These are phyloP conservation scores for Hymenoscyphus linearis DNA, from an alignment of 2,329 filamentous ascomycete genomes.

Conservation along the genomic window DNA sequence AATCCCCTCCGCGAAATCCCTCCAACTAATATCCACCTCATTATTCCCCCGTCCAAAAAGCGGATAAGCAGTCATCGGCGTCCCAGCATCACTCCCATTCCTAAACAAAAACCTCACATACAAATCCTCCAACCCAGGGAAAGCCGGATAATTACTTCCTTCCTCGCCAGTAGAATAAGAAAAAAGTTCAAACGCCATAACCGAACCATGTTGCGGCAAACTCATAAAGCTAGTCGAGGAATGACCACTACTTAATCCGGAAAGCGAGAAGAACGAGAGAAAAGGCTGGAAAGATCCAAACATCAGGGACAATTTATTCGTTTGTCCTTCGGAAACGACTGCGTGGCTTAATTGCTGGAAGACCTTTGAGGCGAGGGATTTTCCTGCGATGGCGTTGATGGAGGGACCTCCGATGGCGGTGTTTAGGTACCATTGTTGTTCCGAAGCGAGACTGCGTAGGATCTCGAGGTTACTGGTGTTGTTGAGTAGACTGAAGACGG, in stretches of 20 bases:
- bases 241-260: slow-evolving; percentile 37
- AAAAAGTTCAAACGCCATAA: slow-evolving; percentile 65
- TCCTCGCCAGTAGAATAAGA: slow-evolving; percentile 35
- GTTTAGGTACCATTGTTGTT: slow-evolving; percentile 57
- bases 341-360: slow-evolving; percentile 39
- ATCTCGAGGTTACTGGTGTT: slow-evolving; percentile 39
- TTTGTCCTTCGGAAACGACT: slow-evolving; percentile 36
- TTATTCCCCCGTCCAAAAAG: slow-evolving; percentile 28
- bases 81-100: slow-evolving; percentile 36
- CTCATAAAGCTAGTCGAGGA: slow-evolving; percentile 42
- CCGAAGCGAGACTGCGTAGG: slow-evolving; percentile 59
- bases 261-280: slow-evolving; percentile 48
- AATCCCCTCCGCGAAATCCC: slow-evolving; percentile 26
- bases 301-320: slow-evolving; percentile 46
- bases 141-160: slow-evolving; percentile 16
- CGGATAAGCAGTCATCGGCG: slow-evolving; percentile 31
- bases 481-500: slow-evolving; percentile 39
- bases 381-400: slow-evolving; percentile 48
- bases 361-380: slow-evolving; percentile 44
- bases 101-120: slow-evolving; percentile 54
- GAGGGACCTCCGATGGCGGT: slow-evolving; percentile 50
- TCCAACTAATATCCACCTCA: slow-evolving; percentile 26
- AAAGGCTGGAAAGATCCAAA: slow-evolving; percentile 52
- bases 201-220: slow-evolving; percentile 64
- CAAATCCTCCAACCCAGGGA: slow-evolving; percentile 33